Conservation (phyloP, 495 filamentous ascomycete species). For the Tuber microsphaerosporum region DNA sequence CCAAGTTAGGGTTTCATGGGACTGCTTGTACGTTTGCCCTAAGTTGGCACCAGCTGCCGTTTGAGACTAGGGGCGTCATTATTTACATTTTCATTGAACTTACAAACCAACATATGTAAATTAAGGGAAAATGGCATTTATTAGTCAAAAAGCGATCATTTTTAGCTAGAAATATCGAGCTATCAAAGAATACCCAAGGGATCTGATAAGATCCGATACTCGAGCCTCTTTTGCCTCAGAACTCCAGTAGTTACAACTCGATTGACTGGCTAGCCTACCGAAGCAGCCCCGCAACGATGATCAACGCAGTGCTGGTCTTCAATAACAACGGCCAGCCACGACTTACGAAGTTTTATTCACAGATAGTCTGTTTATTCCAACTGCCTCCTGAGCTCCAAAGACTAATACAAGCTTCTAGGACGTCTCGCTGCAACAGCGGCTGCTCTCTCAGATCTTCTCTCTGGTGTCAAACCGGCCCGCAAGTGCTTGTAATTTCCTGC, state of each 20-base stretch:
- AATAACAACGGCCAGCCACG: slow-evolving; percentile 95
- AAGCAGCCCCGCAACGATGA: slow-evolving; percentile 55
- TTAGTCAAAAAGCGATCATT: background rate
- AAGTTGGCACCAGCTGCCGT: background rate
- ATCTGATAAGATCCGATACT: slow-evolving; percentile 32
- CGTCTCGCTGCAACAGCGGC: slow-evolving; percentile 66
- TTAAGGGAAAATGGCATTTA: background rate
- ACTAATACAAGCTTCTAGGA: slow-evolving; percentile 24
- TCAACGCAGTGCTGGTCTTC: slow-evolving; percentile 98
- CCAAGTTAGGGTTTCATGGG: slow-evolving; percentile 28
- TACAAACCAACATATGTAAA: background rate
- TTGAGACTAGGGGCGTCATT: background rate
- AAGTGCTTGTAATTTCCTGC: slow-evolving; percentile 91
- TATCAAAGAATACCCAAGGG: background rate
- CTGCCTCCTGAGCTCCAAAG: slow-evolving; percentile 7
- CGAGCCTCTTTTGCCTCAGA: slow-evolving; percentile 14
- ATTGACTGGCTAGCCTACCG: slow-evolving; percentile 2
- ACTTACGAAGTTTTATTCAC: slow-evolving; percentile 97
- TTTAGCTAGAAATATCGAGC: background rate
- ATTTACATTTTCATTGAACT: background rate
- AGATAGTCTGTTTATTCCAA: slow-evolving; percentile 58
- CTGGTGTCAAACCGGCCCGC: slow-evolving; percentile 80
- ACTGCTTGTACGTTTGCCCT: slow-evolving; percentile 32
- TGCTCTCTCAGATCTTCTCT: slow-evolving; percentile 97
- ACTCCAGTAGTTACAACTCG: background rate